Percentiles rank a stretch among this genome's conserved stretches.
Conservation (phyloP, 179 eudicot genomes). For the Beta macrorhiza region DNA sequence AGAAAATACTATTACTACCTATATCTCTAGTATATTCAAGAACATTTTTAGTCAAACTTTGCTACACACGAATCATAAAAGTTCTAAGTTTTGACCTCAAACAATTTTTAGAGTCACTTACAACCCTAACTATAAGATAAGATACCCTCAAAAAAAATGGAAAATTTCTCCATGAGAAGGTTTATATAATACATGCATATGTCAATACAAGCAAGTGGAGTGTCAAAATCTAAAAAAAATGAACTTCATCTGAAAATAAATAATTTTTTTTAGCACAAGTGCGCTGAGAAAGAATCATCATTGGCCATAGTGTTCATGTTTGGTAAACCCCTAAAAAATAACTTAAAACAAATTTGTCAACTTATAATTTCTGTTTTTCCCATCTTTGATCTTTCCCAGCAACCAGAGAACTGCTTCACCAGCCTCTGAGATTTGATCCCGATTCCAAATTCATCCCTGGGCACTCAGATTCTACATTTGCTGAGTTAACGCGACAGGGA, state of each 20-base stretch:
- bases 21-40: too few species aligned
- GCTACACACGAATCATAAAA: not conserved
- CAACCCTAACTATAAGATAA: too few species aligned
- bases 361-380: not conserved
- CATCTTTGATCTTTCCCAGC: not conserved
- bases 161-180: too few species aligned
- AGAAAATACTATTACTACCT: too few species aligned
- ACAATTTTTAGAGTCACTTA: too few species aligned
- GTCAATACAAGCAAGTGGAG: not conserved
- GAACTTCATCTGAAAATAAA: not conserved
- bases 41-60: too few species aligned
- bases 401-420: not conserved
- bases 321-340: not conserved
- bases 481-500: slow-evolving; percentile 19
- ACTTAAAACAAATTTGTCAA: not conserved
- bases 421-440: not conserved
- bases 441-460: not conserved
- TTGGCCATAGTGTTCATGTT: too few species aligned
- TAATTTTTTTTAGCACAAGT: not conserved
- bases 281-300: slow-evolving; percentile 1
- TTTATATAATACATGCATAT: too few species aligned
- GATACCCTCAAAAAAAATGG: too few species aligned
- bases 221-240: not conserved
- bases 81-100: not conserved
- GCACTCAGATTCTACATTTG: slow-evolving; percentile 3